These are phyloP conservation scores for Daldinia loculata DNA, from an alignment of 495 filamentous ascomycete genomes.

Conservation along the genomic window DNA sequence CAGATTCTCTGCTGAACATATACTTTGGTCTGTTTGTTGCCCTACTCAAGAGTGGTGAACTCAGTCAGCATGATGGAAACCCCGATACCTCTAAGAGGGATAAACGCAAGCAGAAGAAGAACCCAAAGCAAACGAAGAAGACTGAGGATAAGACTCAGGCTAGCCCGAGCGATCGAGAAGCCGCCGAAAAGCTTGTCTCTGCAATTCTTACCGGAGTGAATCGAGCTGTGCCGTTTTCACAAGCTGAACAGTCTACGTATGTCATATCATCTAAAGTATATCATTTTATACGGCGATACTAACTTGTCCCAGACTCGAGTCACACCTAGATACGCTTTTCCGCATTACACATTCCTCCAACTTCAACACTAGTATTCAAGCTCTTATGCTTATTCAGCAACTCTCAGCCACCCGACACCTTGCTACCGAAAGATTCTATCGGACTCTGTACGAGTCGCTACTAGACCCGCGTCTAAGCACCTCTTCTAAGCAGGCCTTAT, in stretches of 20 bases:
- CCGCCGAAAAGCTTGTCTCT: constrained; percentile 88
- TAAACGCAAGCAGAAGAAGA: constrained; percentile 46
- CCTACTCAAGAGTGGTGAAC: constrained; percentile 68
- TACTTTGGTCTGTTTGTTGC: constrained; percentile 89
- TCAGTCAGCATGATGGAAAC: constrained; percentile 41
- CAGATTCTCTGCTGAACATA: constrained; percentile 80
- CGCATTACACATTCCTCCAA: constrained; percentile 96
- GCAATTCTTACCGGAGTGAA: constrained; percentile 93
- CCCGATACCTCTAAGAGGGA: constrained; percentile 32
- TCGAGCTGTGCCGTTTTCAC: constrained; percentile 91
- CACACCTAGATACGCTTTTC: constrained; percentile 92
- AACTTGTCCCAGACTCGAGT: constrained; percentile 67
- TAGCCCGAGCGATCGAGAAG: constrained; percentile 54
- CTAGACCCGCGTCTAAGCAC: constrained; percentile 85
- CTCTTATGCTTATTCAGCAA: constrained; percentile 94
- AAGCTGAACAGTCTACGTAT: constrained; percentile 76
- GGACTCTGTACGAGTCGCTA: constrained; percentile 93
- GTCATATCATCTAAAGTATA: constrained; percentile 41
- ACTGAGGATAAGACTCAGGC: constrained; percentile 34
- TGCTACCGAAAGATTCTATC: constrained; percentile 88
- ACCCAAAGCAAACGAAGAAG: constrained; percentile 34
- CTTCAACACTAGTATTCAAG: constrained; percentile 98
- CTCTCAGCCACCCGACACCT: constrained; percentile 78
- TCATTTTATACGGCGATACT: constrained; percentile 34
- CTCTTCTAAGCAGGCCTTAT: constrained; percentile 94